Percentiles rank a stretch among this genome's conserved stretches.
Evolutionary conservation across 2,329 filamentous ascomycete genomes (phyloP).

Genomic region (Calonectria crousiana): DNA sequence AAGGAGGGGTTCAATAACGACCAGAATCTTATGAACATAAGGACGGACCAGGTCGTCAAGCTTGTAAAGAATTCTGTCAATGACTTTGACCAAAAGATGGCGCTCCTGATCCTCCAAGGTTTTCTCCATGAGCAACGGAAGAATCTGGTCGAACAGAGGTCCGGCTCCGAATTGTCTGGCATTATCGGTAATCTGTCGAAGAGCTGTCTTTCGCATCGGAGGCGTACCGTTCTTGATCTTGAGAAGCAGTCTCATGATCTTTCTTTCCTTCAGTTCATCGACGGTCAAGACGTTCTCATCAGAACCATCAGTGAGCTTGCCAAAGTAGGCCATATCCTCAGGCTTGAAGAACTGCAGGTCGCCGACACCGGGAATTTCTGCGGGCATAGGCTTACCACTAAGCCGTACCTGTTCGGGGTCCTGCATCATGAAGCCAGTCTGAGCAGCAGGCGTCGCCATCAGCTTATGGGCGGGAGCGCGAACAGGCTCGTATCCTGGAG

Average conservation of each 20-base stretch:
- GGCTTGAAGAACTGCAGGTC: conserved; percentile 98
- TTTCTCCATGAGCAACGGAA: conserved; percentile 98
- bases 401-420: conserved; percentile 87
- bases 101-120: conserved; percentile 97
- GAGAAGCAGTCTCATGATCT: conserved; percentile 95
- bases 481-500: conserved; percentile 90
- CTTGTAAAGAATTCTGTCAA: conserved; percentile 98
- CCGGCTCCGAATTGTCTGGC: conserved; percentile 95
- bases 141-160: conserved; percentile 95
- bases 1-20: conserved; percentile 98
- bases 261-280: conserved; percentile 96
- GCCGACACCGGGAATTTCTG: conserved; percentile 94
- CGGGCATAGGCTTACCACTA: conserved; percentile 90
- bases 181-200: conserved; percentile 97
- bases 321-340: conserved; percentile 99
- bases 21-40: conserved; percentile 97
- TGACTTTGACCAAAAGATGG: conserved; percentile 98
- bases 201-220: conserved; percentile 97
- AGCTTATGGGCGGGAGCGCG: conserved; percentile 82
- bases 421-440: conserved; percentile 96
- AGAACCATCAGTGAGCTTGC: conserved; percentile 93
- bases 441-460: conserved; percentile 78
- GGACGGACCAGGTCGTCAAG: conserved; percentile 95
- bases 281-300: conserved; percentile 94
- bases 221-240: conserved; percentile 99